Evolutionary conservation across 345 rosid genomes (phyloP), one percentile per base, ranked within the genome.

Genomic region (Lepidium africanum): DNA sequence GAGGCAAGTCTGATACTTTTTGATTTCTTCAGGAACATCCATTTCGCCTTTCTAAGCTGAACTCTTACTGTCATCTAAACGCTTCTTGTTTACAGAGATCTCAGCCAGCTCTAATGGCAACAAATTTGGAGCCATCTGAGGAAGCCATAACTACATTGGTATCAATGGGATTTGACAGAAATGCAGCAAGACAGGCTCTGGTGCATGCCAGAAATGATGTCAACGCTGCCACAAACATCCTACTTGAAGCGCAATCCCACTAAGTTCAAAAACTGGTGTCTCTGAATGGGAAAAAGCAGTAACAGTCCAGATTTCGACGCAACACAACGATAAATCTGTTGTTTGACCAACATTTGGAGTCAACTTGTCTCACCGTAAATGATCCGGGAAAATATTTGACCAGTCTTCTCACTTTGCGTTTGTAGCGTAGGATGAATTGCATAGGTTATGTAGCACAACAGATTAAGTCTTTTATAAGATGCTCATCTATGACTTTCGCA

Each of bases 121-220:
- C 92, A 59, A 55, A 76, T 10, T 8, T 49, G 19, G 96, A 84
- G 76, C 96, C 97, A 42, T 54, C 85, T 6, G 96, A 89, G 71
- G 88, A 81, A 53, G 83, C 93, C 42, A 79, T 87, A 75, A 80
- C 82, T 3, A 83, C 80, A 21, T 72, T 93, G 54, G 88, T 84
- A 42, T 81, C 94, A 3, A 95, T 91, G 97, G 99, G 99, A 5
- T 95, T 95, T 45, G 97, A 91, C 66, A 76, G 87, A 78, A 83
- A 81, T 73, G 83, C 92, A 32, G 91, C 96, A 5, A 83, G 93
- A 75, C 95, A 88, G 74, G 98, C 96, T 2, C 93, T 92, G 27
- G 73, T 88, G 51, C 91, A 78, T 2, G 89, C 90, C 1, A 76
- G 96, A 71, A 90, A 92, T 42, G 96, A 92, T 71, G 69, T 90